Evolutionary conservation across 1,139 yeast genomes (phyloP), one percentile per base, ranked within the genome.

Genomic region (Nakaseomyces kungkrabaensis): DNA sequence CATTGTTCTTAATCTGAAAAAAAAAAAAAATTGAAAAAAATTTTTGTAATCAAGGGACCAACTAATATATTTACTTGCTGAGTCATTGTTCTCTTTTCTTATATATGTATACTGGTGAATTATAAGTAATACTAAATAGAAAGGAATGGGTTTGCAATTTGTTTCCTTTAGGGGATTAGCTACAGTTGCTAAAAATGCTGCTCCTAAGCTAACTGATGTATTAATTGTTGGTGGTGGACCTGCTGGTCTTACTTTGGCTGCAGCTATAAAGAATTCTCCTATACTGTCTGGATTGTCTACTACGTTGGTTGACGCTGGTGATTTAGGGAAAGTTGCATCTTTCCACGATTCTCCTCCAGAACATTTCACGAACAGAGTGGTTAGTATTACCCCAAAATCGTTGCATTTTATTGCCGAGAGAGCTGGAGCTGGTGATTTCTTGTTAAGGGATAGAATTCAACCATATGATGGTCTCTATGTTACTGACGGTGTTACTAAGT

Each of bases 141-240:
- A 37, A 38, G 4, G 25, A 38, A 38, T 38, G 42, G 40, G 40
- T 37, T 37, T 38, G 32, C 43, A 26, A 13, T 41, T 41, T 31
- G 24, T 37, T 24, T 38, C 43, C 32, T 10, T 48, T 7, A 49
- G 56, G 37, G 40, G 40, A 3, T 13, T 52, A 31, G 51, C 54
- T 6, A 43, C 52, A 32, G 47, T 43, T 6, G 44, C 44, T 11
- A 47, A 45, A 8, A 38, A 31, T 17, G 43, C 44, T 7, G 24
- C 48, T 3, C 59, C 59, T 3, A 58, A 59, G 40, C 41, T 53
- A 31, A 58, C 66, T 4, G 99, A 92, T 65, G 80, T 94, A 26
- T 82, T 87, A 10, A 85, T 92, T 51, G 85, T 94, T 45, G 99
- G 99, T 27, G 98, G 96, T 5, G 99, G 99, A 0, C 96, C 97